Base-by-base conservation (phyloP, 2,329 filamentous ascomycete genomes). In the Aureobasidium sp. region DNA sequence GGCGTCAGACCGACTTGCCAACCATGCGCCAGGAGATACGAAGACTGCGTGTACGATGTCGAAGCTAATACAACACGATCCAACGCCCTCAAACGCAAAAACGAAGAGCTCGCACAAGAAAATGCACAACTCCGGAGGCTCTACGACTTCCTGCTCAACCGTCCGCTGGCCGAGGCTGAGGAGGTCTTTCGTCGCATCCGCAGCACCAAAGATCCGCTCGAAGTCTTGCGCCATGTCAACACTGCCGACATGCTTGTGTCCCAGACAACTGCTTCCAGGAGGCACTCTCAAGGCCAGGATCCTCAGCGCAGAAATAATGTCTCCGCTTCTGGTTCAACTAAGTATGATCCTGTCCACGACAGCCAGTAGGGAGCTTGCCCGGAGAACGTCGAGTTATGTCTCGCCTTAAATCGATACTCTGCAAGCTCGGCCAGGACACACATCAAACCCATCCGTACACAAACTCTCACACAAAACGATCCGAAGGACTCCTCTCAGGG, bases 71-170 rank as follows among this genome's bases (percentile, higher is more conserved):
- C 66, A 16, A 66, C 65, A 13, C 62, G 62, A 7, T 61, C 59
- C 5, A 59, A 63, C 27, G 63, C 64, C 3, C 53, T 61, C n/a
- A 67, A 67, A 55, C 64, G 66, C 14, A 66, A 65, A n/a, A 63
- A 61, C 21, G 65, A 63, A 29, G 61, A 64, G n/a, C 47, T 66
- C 21, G 54, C 54, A 16, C 37, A 64, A 29, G 64, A 63, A 34
- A 62, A 63, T 21, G n/a, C 59, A 2, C 44, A 51, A 16, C 50
- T 65, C 30, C 37, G 34, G 16, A 50, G 59, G 45, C 55, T 65
- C 34, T 61, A 61, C 30, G 29, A 21, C 37, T 53, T 48, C 13
- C 39, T 61, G n/a, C 59, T 32, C 7, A 32, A 61, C 30, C 59
- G 49, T 5, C 59, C 59, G 1, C 14, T 47, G 3, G 16, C 29